These are phyloP conservation scores for Selaginella tamariscina DNA, from an alignment of 75 land plant genomes.

Conservation along the genomic window DNA sequence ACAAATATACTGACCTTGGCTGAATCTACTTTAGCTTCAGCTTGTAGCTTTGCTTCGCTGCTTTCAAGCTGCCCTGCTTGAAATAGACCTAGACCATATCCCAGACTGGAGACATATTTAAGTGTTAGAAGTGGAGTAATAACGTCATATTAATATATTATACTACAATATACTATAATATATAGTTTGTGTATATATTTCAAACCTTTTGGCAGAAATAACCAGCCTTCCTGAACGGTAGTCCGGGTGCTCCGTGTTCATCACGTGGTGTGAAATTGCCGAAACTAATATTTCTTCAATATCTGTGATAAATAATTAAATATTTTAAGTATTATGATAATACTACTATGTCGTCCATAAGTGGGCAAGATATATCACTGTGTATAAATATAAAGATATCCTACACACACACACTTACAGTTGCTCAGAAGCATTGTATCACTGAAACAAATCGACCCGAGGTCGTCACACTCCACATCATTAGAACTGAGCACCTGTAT, in stretches of 20 bases:
- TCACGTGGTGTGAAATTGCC: constrained; percentile 73
- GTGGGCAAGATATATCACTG: too few species aligned
- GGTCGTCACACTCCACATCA: constrained; percentile 77
- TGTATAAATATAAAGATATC: too few species aligned
- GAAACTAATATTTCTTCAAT: constrained; percentile 82
- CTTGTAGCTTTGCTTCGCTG: constrained; percentile 36
- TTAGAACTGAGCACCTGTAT: constrained; percentile 49
- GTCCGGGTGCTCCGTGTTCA: constrained; percentile 60
- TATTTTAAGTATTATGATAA: neutral
- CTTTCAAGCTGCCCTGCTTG: constrained; percentile 39
- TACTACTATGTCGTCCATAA: neutral
- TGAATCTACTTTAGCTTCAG: constrained; percentile 44
- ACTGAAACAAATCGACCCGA: constrained; percentile 44
- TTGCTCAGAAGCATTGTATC: constrained; percentile 52
- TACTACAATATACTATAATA: neutral
- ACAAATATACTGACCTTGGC: constrained; percentile 29
- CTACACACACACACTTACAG: constrained; percentile 27
- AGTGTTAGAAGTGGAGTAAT: neutral
- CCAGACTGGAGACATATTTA: constrained; percentile 35
- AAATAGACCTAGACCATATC: constrained; percentile 67
- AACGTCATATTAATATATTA: neutral
- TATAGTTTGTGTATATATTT: neutral
- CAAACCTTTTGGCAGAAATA: constrained; percentile 63
- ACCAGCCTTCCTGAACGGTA: constrained; percentile 72
- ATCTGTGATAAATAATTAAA: constrained; percentile 13